Percentiles rank a stretch among this genome's conserved stretches.
Conservation (phyloP, 345 rosid species). For the Clarkia xantiana region DNA sequence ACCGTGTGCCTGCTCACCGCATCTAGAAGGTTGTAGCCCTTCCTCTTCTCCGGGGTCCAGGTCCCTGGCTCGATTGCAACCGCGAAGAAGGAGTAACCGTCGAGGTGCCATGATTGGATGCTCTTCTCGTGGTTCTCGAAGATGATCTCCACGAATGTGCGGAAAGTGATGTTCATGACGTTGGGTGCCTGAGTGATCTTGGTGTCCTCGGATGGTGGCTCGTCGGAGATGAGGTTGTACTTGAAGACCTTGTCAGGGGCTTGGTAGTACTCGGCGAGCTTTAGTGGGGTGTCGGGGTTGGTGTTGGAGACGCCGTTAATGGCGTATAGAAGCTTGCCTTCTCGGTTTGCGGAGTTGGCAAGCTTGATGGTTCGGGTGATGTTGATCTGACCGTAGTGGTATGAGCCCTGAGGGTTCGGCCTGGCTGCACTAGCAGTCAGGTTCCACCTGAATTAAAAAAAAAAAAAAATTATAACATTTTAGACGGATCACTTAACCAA, state of each 20-base stretch:
- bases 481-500: no score
- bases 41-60: slow-evolving; percentile 13
- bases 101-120: slow-evolving; percentile 11
- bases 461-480: no score
- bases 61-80: slow-evolving; percentile 13
- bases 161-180: slow-evolving; percentile 8
- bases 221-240: slow-evolving; percentile 7
- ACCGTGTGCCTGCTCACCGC: slow-evolving; percentile 13
- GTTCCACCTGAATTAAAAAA: slow-evolving; percentile 11
- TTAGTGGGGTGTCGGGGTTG: slow-evolving; percentile 8
- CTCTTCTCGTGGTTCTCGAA: slow-evolving; percentile 13
- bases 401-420: slow-evolving; percentile 34
- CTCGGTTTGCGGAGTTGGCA: background rate
- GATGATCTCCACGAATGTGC: slow-evolving; percentile 12
- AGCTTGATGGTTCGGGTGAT: slow-evolving; percentile 14
- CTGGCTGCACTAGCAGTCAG: slow-evolving; percentile 33
- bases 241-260: slow-evolving; percentile 7
- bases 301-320: slow-evolving; percentile 9
- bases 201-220: background rate
- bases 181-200: slow-evolving; percentile 1
- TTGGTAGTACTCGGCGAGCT: slow-evolving; percentile 9
- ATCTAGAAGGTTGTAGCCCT: slow-evolving; percentile 11
- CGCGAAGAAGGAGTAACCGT: slow-evolving; percentile 9
- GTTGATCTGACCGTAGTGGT: slow-evolving; percentile 22
- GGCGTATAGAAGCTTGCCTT: slow-evolving; percentile 6